phyloP scores from a whole-genome alignment of 441 rosid genomes.

The Monsonia emarginata region DNA sequence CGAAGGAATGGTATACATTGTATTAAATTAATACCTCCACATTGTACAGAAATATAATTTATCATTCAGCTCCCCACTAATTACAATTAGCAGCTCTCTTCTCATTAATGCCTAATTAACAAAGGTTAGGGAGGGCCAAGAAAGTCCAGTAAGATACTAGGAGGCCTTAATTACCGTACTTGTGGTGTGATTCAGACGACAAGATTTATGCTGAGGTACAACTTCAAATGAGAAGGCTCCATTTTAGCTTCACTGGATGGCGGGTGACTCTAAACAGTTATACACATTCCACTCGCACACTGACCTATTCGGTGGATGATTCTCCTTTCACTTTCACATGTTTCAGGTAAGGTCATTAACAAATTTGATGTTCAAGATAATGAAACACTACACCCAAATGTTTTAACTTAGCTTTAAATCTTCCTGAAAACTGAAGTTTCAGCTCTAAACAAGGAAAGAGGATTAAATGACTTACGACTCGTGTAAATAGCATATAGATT shows the following conservation, averaged over 20 bases:
- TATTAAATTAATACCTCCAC: not conserved
- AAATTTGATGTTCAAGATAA: no score
- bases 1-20: not conserved
- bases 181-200: no score
- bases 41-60: not conserved
- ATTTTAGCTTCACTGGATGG: not conserved
- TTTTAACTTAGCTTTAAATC: no score
- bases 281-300: no score
- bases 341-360: no score
- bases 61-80: not conserved
- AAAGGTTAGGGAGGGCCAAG: not conserved
- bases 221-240: not conserved
- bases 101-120: not conserved
- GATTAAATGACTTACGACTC: not conserved
- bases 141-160: not conserved
- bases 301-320: no score
- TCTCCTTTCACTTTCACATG: no score
- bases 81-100: not conserved
- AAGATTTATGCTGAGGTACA: no score
- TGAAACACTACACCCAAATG: no score
- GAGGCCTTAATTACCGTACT: not conserved
- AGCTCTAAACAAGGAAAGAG: not conserved
- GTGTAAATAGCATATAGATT: not conserved
- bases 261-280: not conserved
- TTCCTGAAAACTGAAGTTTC: no score